These are phyloP conservation scores for Boletus vinaceobasis DNA, from an alignment of 768 basidiomycete species.

Conservation along the genomic window DNA sequence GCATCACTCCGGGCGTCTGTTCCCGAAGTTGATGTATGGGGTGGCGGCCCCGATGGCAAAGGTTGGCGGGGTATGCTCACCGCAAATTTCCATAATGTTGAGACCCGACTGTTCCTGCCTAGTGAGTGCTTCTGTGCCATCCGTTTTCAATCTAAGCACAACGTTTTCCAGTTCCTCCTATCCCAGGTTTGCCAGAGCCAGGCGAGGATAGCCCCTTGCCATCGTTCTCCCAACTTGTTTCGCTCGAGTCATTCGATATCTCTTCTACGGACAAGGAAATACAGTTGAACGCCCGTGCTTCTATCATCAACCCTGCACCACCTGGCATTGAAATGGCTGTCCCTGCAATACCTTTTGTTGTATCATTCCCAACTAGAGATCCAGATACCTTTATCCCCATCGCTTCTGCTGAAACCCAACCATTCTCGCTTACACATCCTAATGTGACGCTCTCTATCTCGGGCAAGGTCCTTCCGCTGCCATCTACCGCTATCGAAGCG, in stretches of 20 bases:
- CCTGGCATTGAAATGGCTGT: slow-evolving; percentile 44
- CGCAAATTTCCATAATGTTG: slow-evolving; percentile 43
- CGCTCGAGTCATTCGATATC: slow-evolving; percentile 54
- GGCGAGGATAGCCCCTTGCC: slow-evolving; percentile 52
- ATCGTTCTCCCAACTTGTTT: slow-evolving; percentile 54
- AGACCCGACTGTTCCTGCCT: slow-evolving; percentile 45
- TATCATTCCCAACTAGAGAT: slow-evolving; percentile 43
- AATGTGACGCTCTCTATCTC: slow-evolving; percentile 59
- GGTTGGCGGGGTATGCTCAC: slow-evolving; percentile 47
- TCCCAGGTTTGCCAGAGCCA: slow-evolving; percentile 66
- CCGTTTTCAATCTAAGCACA: slow-evolving; percentile 2
- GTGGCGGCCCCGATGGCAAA: slow-evolving; percentile 41
- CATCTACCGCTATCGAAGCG: slow-evolving; percentile 34
- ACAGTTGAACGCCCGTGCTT: slow-evolving; percentile 50
- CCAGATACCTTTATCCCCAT: slow-evolving; percentile 39
- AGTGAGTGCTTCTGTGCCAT: slow-evolving; percentile 39
- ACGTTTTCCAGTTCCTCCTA: slow-evolving; percentile 47
- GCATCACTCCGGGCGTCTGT: slow-evolving; percentile 45
- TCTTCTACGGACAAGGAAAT: slow-evolving; percentile 36
- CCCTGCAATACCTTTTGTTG: slow-evolving; percentile 59
- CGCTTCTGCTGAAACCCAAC: slow-evolving; percentile 50
- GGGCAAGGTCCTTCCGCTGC: slow-evolving; percentile 57
- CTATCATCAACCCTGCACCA: slow-evolving; percentile 56
- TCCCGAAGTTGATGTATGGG: slow-evolving; percentile 44
- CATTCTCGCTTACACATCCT: slow-evolving; percentile 62